Base-by-base conservation (phyloP, 1,284 basidiomycete genomes). In the Rhodotorula sp. region DNA sequence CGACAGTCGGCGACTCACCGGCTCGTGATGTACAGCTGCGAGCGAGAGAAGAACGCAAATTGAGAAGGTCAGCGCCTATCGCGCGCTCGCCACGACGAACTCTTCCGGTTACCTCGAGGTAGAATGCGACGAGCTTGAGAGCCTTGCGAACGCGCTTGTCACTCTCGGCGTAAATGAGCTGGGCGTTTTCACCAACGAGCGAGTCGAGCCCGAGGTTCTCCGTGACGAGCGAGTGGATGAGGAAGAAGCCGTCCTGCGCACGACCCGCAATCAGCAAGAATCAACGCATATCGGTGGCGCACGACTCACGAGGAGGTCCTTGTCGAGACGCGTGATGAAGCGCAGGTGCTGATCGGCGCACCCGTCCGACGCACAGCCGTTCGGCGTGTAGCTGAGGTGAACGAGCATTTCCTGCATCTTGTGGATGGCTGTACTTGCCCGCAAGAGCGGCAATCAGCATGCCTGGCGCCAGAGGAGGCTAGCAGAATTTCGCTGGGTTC, bases 261-360 rank as follows among this genome's bases (percentile, higher is more conserved):
- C 23, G 0, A 1, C n/a, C 13, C 13, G 17, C 0, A 7, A 27
- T 34, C 23, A 49, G 59, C 13, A 17, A 27, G 45, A 4, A 16
- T 13, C 4, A 1, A 14, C 10, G 25, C 50, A 34, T 52, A 50
- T 21, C 12, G 56, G 9, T 13, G 19, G 9, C 23, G 21, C 0
- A 25, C 14, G 21, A 61, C 68, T n/a, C 25, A 69, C 68, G 55
- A 68, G 61, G 25, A 68, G 54, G 12, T 71, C 69, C 16, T 67
- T 64, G 45, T 71, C 69, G 27, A 74, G 69, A 2, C 72, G 65
- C 3, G 73, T 72, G 27, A 68, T 59, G 61, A 69, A 72, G 14
- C 73, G 69, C 5, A 74, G 64, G 27, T 74, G 72, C 50, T 72
- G 55, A 34, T 71, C 64, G 16, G 63, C 25, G 46, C 70, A 72